Evolutionary conservation across 768 basidiomycete genomes (phyloP).

Genomic region (Leccinellum rugosiceps): DNA sequence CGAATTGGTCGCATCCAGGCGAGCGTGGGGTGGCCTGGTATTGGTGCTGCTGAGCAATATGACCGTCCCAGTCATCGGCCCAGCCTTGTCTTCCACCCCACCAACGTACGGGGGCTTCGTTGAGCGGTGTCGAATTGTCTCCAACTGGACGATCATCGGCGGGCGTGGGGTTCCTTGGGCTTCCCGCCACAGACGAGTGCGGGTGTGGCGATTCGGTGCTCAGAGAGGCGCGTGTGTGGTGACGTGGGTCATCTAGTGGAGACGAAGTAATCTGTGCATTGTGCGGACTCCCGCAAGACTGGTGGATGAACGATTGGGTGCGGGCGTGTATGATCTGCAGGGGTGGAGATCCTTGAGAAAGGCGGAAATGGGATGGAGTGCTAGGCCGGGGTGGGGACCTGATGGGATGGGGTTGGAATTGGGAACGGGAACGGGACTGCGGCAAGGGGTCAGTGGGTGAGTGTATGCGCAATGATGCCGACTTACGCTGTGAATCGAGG

Average conservation of each 20-base stretch:
- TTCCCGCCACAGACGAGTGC: neutral
- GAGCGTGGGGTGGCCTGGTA: neutral
- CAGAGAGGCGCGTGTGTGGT: slow-evolving; percentile 8
- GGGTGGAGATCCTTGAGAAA: neutral
- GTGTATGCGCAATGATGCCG: neutral
- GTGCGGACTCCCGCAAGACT: slow-evolving; percentile 5
- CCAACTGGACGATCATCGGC: neutral
- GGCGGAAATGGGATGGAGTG: slow-evolving; percentile 5
- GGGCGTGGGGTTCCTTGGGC: neutral
- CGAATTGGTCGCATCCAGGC: neutral
- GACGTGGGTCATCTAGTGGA: neutral
- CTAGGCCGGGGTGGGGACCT: slow-evolving; percentile 4
- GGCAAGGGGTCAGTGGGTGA: neutral
- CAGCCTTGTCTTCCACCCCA: slow-evolving; percentile 18
- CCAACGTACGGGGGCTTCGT: slow-evolving; percentile 20
- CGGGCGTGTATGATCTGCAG: slow-evolving; percentile 4
- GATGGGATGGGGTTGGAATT: neutral
- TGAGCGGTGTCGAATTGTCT: slow-evolving; percentile 12
- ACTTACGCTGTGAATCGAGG: slow-evolving; percentile 12
- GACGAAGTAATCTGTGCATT: neutral
- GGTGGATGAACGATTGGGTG: slow-evolving; percentile 18
- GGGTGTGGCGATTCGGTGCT: slow-evolving; percentile 1
- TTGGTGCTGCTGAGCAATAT: neutral
- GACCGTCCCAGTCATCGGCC: slow-evolving; percentile 18
- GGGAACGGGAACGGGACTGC: slow-evolving; percentile 4